phyloP scores from a whole-genome alignment of 768 basidiomycete species.

The Saitozyma sp. region DNA sequence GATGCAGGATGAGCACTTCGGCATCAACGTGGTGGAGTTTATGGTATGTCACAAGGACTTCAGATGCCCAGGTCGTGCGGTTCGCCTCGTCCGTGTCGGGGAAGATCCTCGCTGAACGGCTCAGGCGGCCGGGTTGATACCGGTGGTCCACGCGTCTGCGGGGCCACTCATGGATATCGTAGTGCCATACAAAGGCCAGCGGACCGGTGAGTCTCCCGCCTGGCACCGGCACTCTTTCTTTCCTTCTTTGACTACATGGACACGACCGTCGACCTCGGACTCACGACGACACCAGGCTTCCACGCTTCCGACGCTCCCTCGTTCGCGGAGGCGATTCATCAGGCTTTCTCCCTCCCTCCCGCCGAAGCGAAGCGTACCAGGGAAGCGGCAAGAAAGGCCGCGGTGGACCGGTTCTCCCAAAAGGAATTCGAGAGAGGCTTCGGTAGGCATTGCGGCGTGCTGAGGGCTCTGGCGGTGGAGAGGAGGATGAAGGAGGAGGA shows the following conservation, averaged over 20 bases:
- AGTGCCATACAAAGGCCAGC: conserved; percentile 69
- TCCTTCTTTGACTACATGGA: too few relatives aligned
- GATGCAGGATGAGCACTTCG: conserved; percentile 98
- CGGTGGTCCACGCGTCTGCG: conserved; percentile 87
- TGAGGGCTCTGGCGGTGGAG: conserved; percentile 14
- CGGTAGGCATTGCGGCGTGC: conserved; percentile 37
- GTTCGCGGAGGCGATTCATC: conserved; percentile 69
- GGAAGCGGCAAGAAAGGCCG: conserved; percentile 67
- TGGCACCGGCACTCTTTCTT: too few relatives aligned
- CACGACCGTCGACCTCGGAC: too few relatives aligned
- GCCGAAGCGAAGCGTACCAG: conserved; percentile 66
- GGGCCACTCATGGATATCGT: conserved; percentile 91
- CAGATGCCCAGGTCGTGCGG: neutral
- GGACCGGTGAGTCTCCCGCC: conserved; percentile 60
- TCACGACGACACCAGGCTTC: conserved; percentile 60
- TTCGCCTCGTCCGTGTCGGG: too few relatives aligned
- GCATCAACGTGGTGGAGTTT: conserved; percentile 95
- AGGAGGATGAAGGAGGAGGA: neutral
- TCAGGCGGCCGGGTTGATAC: conserved; percentile 90
- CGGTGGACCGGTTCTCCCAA: conserved; percentile 71
- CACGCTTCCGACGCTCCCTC: conserved; percentile 68
- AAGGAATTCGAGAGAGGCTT: conserved; percentile 74
- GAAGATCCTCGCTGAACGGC: neutral
- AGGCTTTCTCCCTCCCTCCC: conserved; percentile 62
- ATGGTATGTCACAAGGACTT: conserved; percentile 66